These are phyloP conservation scores for Dispira parvispora DNA, from an alignment of 192 early-diverging fungal species.

Conservation along the genomic window DNA sequence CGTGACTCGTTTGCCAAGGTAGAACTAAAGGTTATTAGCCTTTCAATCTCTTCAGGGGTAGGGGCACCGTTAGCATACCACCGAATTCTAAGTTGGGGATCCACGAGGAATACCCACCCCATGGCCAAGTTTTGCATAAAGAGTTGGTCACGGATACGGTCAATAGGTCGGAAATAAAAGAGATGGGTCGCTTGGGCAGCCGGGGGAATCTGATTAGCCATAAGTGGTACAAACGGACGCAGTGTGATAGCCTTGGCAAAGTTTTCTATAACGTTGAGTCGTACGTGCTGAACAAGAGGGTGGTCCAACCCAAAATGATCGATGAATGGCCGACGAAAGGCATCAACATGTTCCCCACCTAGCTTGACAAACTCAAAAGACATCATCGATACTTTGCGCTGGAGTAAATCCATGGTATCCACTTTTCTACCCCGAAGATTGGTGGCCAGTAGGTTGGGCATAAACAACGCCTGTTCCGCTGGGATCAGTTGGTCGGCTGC, in stretches of 20 bases:
- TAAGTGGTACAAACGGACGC: conserved; percentile 19
- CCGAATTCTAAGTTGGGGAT: conserved; percentile 20
- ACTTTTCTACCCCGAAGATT: conserved; percentile 15
- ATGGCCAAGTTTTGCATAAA: conserved; percentile 29
- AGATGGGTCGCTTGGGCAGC: conserved; percentile 17
- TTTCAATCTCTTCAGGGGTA: conserved; percentile 1
- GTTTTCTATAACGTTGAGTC: conserved; percentile 30
- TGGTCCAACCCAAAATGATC: background rate
- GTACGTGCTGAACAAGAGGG: conserved; percentile 19
- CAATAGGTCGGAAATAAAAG: conserved; percentile 25
- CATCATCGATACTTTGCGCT: conserved; percentile 21
- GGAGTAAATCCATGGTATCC: conserved; percentile 18
- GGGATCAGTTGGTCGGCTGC: conserved; percentile 23
- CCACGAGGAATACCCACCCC: conserved; percentile 28
- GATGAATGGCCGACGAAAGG: background rate
- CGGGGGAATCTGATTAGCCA: conserved; percentile 18
- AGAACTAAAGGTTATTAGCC: background rate
- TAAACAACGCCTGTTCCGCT: conserved; percentile 16
- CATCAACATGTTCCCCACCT: conserved; percentile 15
- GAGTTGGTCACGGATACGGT: conserved; percentile 18
- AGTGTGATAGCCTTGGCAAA: conserved; percentile 25
- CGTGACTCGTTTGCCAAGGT: too few species aligned
- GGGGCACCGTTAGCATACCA: conserved; percentile 33
- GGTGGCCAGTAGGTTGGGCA: conserved; percentile 25
- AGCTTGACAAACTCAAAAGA: conserved; percentile 28